A percentile compares a stretch with the other conserved stretches of the same genome.
Conservation (phyloP, 202 grass and related monocot genomes). For the Digitaria exilis region DNA sequence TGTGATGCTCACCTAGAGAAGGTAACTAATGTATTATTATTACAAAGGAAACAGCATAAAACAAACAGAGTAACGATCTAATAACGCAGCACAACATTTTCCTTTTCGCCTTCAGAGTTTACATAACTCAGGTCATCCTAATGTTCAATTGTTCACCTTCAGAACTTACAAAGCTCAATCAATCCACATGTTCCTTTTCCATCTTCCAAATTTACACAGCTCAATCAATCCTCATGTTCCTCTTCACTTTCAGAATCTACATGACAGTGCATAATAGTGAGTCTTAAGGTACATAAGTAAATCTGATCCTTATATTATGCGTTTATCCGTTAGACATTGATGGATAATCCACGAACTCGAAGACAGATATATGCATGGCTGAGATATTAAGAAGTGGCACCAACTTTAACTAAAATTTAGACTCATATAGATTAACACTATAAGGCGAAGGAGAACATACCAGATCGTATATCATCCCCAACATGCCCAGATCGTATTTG, state of each 20-base stretch:
- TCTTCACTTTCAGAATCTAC: slow-evolving; percentile 79
- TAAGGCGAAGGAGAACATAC: slow-evolving; percentile 47
- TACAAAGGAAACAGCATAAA: slow-evolving; percentile 1
- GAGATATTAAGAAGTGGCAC: neutral
- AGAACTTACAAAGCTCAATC: slow-evolving; percentile 23
- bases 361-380: slow-evolving; percentile 25
- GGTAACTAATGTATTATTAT: neutral
- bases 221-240: slow-evolving; percentile 67
- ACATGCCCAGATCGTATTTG: slow-evolving; percentile 66
- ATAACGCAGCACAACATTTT: slow-evolving; percentile 2
- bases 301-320: slow-evolving; percentile 18
- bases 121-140: neutral
- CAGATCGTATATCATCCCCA: slow-evolving; percentile 86
- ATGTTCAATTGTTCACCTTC: neutral
- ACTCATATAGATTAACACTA: slow-evolving; percentile 7
- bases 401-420: slow-evolving; percentile 23
- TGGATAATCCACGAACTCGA: slow-evolving; percentile 21
- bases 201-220: slow-evolving; percentile 55
- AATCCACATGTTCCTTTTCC: slow-evolving; percentile 58
- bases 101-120: slow-evolving; percentile 61
- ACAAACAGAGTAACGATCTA: slow-evolving; percentile 29
- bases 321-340: neutral
- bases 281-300: slow-evolving; percentile 31
- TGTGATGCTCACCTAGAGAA: slow-evolving; percentile 21
- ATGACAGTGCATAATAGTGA: slow-evolving; percentile 34